A percentile compares a stretch with the other conserved stretches of the same genome.
Conservation (phyloP, 257 asterid species). For the Hygrophila difformis region DNA sequence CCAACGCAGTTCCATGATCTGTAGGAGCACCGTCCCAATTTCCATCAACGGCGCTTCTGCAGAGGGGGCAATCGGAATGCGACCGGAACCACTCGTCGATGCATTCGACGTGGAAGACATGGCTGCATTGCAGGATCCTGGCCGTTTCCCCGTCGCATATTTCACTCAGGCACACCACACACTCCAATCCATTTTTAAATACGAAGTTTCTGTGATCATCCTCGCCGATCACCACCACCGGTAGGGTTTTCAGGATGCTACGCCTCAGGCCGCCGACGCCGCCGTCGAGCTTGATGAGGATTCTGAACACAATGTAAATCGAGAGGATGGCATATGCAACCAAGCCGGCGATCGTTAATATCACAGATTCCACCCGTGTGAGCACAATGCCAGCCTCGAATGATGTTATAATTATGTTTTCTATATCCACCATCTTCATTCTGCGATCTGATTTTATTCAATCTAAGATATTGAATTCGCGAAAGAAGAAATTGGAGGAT, state of each 20-base stretch:
- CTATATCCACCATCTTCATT: too few relatives aligned
- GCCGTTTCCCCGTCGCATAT: constrained; percentile 56
- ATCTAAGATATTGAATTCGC: too few relatives aligned
- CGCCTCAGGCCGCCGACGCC: constrained; percentile 42
- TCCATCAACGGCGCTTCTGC: constrained; percentile 33
- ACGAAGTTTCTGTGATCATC: too few relatives aligned
- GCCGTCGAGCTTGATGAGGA: neutral
- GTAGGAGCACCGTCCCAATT: too few relatives aligned
- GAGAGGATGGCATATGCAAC: neutral
- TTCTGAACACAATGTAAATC: too few relatives aligned
- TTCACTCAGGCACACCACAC: constrained; percentile 62
- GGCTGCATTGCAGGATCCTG: constrained; percentile 62
- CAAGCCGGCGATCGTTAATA: neutral
- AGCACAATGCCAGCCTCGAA: too few relatives aligned
- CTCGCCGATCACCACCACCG: constrained; percentile 32
- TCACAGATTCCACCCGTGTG: neutral
- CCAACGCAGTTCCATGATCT: too few relatives aligned
- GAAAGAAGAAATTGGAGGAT: too few relatives aligned
- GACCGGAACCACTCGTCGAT: constrained; percentile 85
- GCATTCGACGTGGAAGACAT: constrained; percentile 75
- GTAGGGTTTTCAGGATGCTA: constrained; percentile 36
- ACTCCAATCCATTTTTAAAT: constrained; percentile 53
- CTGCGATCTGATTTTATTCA: too few relatives aligned
- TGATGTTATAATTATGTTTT: too few relatives aligned
- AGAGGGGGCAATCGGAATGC: constrained; percentile 77